phyloP scores from a whole-genome alignment of 768 basidiomycete genomes.

The Pleurotus tuber-regium region DNA sequence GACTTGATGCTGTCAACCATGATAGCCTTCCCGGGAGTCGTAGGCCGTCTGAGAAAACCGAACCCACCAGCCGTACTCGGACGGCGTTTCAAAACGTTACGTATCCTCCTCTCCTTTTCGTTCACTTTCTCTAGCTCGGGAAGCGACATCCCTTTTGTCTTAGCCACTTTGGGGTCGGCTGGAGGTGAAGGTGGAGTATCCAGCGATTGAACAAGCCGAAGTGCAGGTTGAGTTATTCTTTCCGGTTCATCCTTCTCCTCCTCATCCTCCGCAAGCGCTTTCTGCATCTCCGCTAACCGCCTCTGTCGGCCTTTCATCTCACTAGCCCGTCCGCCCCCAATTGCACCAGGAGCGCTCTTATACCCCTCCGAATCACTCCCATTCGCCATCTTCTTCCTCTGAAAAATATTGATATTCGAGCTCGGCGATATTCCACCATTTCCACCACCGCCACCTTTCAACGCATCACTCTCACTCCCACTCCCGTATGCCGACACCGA shows the following conservation, averaged over 20 bases:
- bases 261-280: background rate
- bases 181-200: conserved; percentile 4
- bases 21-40: background rate
- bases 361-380: conserved; percentile 8
- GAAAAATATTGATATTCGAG: too few species aligned
- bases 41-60: background rate
- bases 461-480: conserved; percentile 3
- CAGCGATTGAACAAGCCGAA: conserved; percentile 4
- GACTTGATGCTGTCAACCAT: background rate
- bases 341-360: conserved; percentile 1
- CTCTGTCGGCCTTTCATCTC: conserved; percentile 5
- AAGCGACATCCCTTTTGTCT: background rate
- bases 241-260: background rate
- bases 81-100: conserved; percentile 10
- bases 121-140: background rate
- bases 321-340: conserved; percentile 1
- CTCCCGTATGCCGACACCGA: background rate
- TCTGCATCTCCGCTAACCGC: conserved; percentile 6
- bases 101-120: conserved; percentile 5
- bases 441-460: background rate
- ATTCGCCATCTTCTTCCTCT: background rate
- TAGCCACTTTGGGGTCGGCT: background rate
- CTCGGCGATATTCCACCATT: too few species aligned
- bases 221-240: background rate
- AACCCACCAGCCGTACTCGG: conserved; percentile 8